phyloP scores from a whole-genome alignment of 306 rosid genomes.

The Spatholobus suberectus region DNA sequence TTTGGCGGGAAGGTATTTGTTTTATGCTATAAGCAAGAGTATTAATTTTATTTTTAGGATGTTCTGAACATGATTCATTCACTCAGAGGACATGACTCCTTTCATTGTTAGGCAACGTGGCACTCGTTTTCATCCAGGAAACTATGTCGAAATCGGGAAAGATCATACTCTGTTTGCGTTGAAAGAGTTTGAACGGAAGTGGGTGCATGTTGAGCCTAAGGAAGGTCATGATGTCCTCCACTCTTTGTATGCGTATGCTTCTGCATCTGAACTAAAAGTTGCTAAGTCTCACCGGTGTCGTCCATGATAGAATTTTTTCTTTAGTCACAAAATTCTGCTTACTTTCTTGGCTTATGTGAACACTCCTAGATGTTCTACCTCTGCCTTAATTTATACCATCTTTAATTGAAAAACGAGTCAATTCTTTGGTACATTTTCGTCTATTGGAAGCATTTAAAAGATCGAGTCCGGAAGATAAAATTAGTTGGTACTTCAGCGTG shows the following conservation, averaged over 20 bases:
- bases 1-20: slow-evolving; percentile 90
- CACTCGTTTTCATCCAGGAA: slow-evolving; percentile 92
- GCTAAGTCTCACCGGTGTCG: slow-evolving; percentile 36
- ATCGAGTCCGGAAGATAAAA: not conserved
- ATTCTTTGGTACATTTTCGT: not conserved
- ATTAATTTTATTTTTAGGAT: not conserved
- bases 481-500: not conserved
- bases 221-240: slow-evolving; percentile 91
- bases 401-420: not conserved
- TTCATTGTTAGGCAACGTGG: slow-evolving; percentile 90
- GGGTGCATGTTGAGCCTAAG: slow-evolving; percentile 85
- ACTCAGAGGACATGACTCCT: slow-evolving; percentile 66
- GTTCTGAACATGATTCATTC: not conserved
- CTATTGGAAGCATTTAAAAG: not conserved
- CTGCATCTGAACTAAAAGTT: slow-evolving; percentile 45
- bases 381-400: not conserved
- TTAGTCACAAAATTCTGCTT: not conserved
- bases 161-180: slow-evolving; percentile 87
- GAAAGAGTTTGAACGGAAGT: slow-evolving; percentile 82
- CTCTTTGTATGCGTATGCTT: slow-evolving; percentile 63
- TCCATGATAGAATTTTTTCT: slow-evolving; percentile 6
- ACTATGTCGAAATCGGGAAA: slow-evolving; percentile 85
- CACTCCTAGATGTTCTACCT: not conserved
- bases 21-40: slow-evolving; percentile 33
- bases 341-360: slow-evolving; percentile 13